phyloP scores from a whole-genome alignment of 306 rosid species.

The Datisca glomerata region DNA sequence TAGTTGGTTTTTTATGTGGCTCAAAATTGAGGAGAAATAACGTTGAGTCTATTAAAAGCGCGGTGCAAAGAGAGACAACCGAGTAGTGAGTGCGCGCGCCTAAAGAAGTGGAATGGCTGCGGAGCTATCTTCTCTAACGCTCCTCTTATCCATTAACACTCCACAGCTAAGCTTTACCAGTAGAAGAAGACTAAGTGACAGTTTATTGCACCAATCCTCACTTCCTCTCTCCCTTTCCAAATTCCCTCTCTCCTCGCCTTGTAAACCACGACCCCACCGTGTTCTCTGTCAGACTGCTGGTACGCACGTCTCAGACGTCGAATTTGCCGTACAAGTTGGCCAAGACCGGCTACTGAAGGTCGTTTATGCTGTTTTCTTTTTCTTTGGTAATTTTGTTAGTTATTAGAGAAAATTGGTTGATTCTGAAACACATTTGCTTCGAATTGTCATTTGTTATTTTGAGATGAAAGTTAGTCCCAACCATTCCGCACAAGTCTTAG shows the following conservation, averaged over 20 bases:
- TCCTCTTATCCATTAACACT: constrained; percentile 49
- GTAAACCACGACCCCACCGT: constrained; percentile 12
- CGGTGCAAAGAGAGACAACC: too few species aligned
- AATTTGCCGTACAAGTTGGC: constrained; percentile 35
- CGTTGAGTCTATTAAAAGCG: too few species aligned
- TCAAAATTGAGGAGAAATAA: too few species aligned
- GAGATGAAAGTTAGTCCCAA: neutral
- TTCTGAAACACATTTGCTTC: neutral
- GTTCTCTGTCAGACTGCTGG: constrained; percentile 32
- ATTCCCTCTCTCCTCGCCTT: constrained; percentile 9
- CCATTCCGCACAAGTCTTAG: too few species aligned
- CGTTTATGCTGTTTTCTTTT: neutral
- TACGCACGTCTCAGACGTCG: constrained; percentile 28
- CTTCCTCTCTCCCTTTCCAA: constrained; percentile 8
- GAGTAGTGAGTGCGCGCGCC: too few species aligned
- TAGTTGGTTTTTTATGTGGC: too few species aligned
- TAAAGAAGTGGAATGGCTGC: constrained; percentile 44
- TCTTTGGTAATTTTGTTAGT: neutral
- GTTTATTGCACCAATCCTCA: constrained; percentile 15
- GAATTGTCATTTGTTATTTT: neutral
- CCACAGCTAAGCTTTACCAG: constrained; percentile 10
- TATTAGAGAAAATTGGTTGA: neutral
- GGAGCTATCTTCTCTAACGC: constrained; percentile 33
- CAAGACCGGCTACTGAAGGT: constrained; percentile 73
- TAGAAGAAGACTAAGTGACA: constrained; percentile 5